Evolutionary conservation across 805 yeast genomes (phyloP), one percentile per base, ranked within the genome.

Genomic region (Kazachstania martiniae): DNA sequence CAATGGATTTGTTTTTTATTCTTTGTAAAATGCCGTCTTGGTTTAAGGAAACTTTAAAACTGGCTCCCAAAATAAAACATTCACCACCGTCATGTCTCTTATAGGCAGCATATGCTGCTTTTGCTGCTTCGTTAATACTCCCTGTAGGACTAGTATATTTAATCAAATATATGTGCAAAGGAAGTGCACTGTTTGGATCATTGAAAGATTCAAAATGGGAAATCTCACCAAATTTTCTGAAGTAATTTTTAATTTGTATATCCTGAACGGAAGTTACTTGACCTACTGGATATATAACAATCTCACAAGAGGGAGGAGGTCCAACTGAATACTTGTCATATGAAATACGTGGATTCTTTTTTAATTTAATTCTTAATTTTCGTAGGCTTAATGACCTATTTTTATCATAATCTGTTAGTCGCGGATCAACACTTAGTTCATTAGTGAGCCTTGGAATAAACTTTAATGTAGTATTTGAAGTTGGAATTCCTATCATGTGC

Each of bases 241-340:
- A 70, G 40, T 70, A 74, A 39, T 77, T 73, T 29, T 61, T 63
- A 3, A 56, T 43, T 10, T 50, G 39, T 14, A 48, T 28, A 18
- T 45, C 49, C 24, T 46, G 51, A 7, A 45, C 37, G 4, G 35
- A 29, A 4, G 29, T 37, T 2, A 36, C 21, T 4, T 38, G 36
- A 3, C 40, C 30, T 15, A 36, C 61, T 13, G 77, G 79, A 69
- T 83, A 77, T 4, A 83, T 63, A 1, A 85, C 70, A 24, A 86
- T 53, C 45, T 79, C 86, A 7, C 71, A 59, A 3, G 75, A 66
- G 1, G 94, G 95, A 12, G 76, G 72, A 0, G 79, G 76, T 0
- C 91, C 93, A 9, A 83, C 49, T 0, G 93, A 82, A 46, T 77
- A 65, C 36, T 74, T 67, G 51, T 85, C 94, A 50, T 67, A 82